These are phyloP conservation scores for Magnusiomyces tetraspermus DNA, from an alignment of 1,139 yeast genomes.

Conservation along the genomic window DNA sequence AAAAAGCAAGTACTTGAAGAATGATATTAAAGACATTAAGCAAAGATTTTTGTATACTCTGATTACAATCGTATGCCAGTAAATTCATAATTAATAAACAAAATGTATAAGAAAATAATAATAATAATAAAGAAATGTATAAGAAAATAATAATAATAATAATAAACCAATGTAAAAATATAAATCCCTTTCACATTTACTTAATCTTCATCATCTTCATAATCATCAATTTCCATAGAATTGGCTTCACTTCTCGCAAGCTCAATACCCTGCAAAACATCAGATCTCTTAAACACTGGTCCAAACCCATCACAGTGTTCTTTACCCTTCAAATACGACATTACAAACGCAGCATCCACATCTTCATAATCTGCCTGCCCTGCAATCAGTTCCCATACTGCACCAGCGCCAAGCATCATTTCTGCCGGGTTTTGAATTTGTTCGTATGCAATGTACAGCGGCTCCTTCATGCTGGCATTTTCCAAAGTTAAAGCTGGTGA, in stretches of 20 bases:
- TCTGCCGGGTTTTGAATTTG: conserved; percentile 30
- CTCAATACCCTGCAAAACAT: conserved; percentile 21
- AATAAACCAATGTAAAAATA: too few relatives aligned
- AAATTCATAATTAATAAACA: background rate
- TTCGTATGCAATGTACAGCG: conserved; percentile 26
- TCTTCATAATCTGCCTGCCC: conserved; percentile 40
- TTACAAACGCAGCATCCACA: conserved; percentile 49
- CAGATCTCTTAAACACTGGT: conserved; percentile 49
- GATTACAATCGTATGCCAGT: too few relatives aligned
- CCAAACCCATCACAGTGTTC: conserved; percentile 79
- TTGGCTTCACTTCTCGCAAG: conserved; percentile 12
- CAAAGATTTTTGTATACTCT: background rate
- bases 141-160: background rate
- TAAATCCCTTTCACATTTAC: too few relatives aligned
- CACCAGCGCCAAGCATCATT: conserved; percentile 56
- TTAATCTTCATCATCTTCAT: too few relatives aligned
- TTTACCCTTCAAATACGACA: conserved; percentile 50
- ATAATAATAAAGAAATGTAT: background rate
- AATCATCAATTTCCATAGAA: background rate
- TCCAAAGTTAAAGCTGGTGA: background rate
- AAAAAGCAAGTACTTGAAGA: background rate
- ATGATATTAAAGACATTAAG: background rate
- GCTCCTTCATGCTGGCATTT: conserved; percentile 10
- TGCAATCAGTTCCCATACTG: conserved; percentile 61
- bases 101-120: background rate